Base-by-base conservation (phyloP, 305 asterid genomes). In the Fraxinus velutina region DNA sequence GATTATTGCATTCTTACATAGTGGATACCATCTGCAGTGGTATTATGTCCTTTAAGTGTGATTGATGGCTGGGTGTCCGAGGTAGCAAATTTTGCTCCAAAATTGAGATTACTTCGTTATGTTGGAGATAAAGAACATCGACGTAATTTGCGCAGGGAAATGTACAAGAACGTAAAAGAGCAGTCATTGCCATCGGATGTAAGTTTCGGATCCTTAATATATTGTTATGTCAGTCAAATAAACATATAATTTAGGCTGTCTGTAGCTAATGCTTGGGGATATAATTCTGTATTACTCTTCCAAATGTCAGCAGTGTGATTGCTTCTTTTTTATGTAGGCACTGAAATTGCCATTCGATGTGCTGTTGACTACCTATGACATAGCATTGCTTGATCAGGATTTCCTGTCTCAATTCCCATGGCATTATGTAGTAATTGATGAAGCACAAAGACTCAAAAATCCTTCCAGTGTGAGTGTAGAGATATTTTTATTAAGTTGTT, bases 371-470 rank as follows among this genome's bases (percentile, higher is more conserved):
- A 93, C 99, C 68, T 95, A 92, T 75, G 97, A 95, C 88, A 91
- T 92, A 81, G 92, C 94, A 62, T 80, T 95, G 88, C 88, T 94
- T 78, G 98, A 95, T 90, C 92, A 91, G 85, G 96, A 95, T 81
- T 95, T 95, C 81, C 98, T 95, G 22, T 91, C 94, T 36, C 99
- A 95, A 80, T 85, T 92, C 87, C 89, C 91, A 30, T 95, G 99
- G 99, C 89, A 89, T 86, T 92, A 91, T 86, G 90, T 93, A 78
- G 84, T 95, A 84, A 90, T 95, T 86, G 99, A 95, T 82, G 99
- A 95, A 89, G 99, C 99, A 66, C 97, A 95, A 84, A 91, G 99
- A 85, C 93, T 95, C 6, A 95, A 93, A 85, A 95, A 92, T 85
- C 91, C 98, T 82, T 88, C 92, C 83, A 94, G 97, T 80, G 98